Percentiles rank a stretch among this genome's conserved stretches.
These are phyloP conservation scores for Lentinula raphanica DNA, from an alignment of 768 basidiomycete species.

Conservation along the genomic window DNA sequence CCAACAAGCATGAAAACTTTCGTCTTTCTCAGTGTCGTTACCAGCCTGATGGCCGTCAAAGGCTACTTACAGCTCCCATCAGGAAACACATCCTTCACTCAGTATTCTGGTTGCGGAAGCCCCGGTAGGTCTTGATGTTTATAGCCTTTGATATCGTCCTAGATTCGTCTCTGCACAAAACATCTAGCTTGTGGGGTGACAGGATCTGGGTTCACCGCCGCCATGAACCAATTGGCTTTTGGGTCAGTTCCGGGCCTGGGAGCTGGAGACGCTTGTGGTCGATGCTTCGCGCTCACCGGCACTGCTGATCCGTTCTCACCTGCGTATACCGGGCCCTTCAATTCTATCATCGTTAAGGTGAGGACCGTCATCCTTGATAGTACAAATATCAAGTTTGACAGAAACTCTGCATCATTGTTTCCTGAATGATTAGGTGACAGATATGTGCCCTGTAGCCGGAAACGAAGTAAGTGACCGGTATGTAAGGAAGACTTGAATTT, in stretches of 20 bases:
- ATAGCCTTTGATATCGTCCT: too few species aligned
- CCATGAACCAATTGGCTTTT: constrained; percentile 53
- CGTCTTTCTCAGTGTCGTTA: background rate
- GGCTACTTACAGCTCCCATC: constrained; percentile 52
- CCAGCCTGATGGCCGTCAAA: background rate
- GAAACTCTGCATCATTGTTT: background rate
- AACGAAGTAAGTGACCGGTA: constrained; percentile 30
- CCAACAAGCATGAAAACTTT: background rate
- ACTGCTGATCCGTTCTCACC: constrained; percentile 49
- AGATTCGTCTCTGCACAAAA: background rate
- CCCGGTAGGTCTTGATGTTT: constrained; percentile 35
- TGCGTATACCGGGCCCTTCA: constrained; percentile 43
- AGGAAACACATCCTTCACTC: constrained; percentile 52
- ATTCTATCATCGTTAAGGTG: constrained; percentile 52
- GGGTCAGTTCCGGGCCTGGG: constrained; percentile 45
- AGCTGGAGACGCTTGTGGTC: constrained; percentile 56
- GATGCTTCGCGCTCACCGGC: constrained; percentile 53
- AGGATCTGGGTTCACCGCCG: constrained; percentile 48
- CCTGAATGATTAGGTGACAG: constrained; percentile 21
- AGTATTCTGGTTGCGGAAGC: constrained; percentile 43
- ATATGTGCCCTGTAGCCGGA: constrained; percentile 40
- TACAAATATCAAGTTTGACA: background rate
- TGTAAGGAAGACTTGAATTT: background rate
- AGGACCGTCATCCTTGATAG: background rate
- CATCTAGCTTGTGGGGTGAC: constrained; percentile 47